Base-by-base conservation (phyloP, 768 basidiomycete genomes). In the Pleurotus citrinopileatus region DNA sequence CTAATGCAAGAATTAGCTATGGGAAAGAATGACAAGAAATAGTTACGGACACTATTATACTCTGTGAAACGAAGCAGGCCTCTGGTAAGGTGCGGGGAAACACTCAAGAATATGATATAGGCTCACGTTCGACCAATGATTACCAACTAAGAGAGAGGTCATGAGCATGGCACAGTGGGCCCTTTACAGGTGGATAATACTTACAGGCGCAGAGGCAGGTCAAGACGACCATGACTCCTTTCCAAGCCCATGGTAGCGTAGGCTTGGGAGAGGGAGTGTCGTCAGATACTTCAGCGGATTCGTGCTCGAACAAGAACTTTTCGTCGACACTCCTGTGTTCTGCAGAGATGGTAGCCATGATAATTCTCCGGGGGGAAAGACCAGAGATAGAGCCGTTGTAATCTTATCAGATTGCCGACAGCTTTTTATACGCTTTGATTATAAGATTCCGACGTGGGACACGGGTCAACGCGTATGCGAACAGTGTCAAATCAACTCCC, bases 51-150 rank as follows among this genome's bases (percentile, higher is more conserved):
- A 72, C 70, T 55, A 73, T 71, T 23, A 74, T 59, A 36, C 69
- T 71, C 73, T 74, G 54, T 4, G 15, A 46, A n/a, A n/a, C 38
- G 7, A 44, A 52, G 42, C 40, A 56, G 27, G 17, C 7, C 19
- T 20, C 22, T 17, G n/a, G 1, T 9, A n/a, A 32, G 19, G 19
- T 17, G 20, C 38, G 34, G 45, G n/a, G 7, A 5, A 34, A 37
- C 3, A 32, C 10, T 2, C n/a, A n/a, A n/a, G 42, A 22, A 26
- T 40, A 43, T 44, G 25, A n/a, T 25, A 40, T 26, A 26, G 15
- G 57, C 70, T 54, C 55, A 73, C 72, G 55, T 71, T 73, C 13
- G 72, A 74, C 73, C 73, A 74, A 54, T 74, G 73, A 56, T 74
- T 73, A 2, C 73, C 73, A 45, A 74, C 73, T 74, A 52, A 6